Base-by-base conservation (phyloP, 2,329 filamentous ascomycete genomes). In the Chaetomium strumarium region DNA sequence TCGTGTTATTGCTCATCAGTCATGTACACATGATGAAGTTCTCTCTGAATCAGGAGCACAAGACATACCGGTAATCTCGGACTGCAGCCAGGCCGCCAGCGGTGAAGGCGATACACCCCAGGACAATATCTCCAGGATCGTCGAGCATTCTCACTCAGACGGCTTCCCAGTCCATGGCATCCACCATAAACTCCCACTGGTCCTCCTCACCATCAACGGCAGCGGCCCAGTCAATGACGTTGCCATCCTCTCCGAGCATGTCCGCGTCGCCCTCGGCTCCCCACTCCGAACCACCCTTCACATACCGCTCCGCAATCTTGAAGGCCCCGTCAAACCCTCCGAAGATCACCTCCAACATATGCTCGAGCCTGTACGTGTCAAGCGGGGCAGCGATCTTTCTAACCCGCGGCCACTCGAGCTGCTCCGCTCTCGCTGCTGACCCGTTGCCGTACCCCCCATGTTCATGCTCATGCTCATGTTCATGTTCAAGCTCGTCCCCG, bases 151-250 rank as follows among this genome's bases (percentile, higher is more conserved):
- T 12, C 29, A 10, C 19, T 62, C 52, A 66, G 14, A 67, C 66
- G 8, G 68, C 70, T 62, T 80, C 75, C 78, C 77, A 80, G 53
- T 81, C 78, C 78, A 81, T 82, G 1, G 77, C 78, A 56, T 81
- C 79, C 2, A 78, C 73, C 66, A 82, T 80, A 52, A 80, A 81
- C 24, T 72, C 74, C 76, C 77, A 82, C 53, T 75, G 72, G 9
- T 71, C 69, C 51, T 75, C 71, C 13, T 70, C 64, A 14, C 70
- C 64, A 1, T 61, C 57, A 40, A 50, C 46, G 56, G 61, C 60
- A 54, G 65, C 55, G 7, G 56, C 44, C 33, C 59, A 53, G 10
- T 62, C 58, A 42, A 63, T 47, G 11, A 56, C 61, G 40, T 52
- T 58, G 39, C 47, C 60, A n/a, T 29, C 57, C 29, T 53, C 56